phyloP scores from a whole-genome alignment of 139 green algal species.

The Tetratostichococcus sp. region DNA sequence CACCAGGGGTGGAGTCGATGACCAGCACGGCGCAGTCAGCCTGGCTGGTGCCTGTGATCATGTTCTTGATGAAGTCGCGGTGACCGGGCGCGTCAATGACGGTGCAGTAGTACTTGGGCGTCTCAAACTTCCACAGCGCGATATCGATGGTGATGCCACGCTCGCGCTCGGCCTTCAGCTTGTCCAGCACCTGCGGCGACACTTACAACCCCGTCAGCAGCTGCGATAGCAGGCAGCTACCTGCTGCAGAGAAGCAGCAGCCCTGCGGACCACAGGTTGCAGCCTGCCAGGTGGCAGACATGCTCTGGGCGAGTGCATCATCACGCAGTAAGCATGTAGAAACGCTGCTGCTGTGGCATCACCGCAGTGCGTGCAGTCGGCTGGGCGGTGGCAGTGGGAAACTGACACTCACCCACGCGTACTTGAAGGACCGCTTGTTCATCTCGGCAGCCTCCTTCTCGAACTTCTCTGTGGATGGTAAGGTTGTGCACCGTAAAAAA shows the following conservation, averaged over 20 bases:
- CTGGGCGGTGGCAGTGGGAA: too few relatives aligned
- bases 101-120: conserved; percentile 97
- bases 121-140: conserved; percentile 95
- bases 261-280: too few relatives aligned
- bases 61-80: conserved; percentile 99
- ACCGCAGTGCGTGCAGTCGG: too few relatives aligned
- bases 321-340: too few relatives aligned
- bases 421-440: conserved; percentile 69
- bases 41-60: conserved; percentile 96
- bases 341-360: too few relatives aligned
- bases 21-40: conserved; percentile 90
- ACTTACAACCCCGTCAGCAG: too few relatives aligned
- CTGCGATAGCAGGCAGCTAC: too few relatives aligned
- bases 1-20: conserved; percentile 76
- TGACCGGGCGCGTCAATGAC: conserved; percentile 95
- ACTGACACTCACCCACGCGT: conserved; percentile 58
- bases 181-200: conserved; percentile 79
- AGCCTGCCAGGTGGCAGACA: too few relatives aligned
- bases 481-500: too few relatives aligned
- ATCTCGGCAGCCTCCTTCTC: conserved; percentile 72
- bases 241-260: too few relatives aligned
- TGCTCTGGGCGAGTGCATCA: too few relatives aligned
- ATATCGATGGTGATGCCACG: conserved; percentile 90
- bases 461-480: conserved; percentile 60
- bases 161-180: conserved; percentile 94